Evolutionary conservation across 1,284 basidiomycete species (phyloP).

Genomic region (Neotropicomus parvogracilis): DNA sequence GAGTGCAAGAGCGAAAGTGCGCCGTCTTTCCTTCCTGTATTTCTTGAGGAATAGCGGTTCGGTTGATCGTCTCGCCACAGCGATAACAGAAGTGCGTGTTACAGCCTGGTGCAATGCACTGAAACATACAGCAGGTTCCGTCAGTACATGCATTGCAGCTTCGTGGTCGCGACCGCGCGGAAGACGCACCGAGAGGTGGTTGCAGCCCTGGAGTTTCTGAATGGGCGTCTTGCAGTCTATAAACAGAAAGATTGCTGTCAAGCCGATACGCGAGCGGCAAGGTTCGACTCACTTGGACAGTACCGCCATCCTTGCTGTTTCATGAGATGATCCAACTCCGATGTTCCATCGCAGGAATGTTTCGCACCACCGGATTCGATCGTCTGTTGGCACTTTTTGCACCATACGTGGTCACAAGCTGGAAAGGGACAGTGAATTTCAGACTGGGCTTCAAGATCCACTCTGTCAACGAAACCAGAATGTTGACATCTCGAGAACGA

Average conservation of each 20-base stretch:
- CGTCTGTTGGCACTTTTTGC: conserved; percentile 48
- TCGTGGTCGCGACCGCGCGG: not conserved
- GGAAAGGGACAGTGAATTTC: conserved; percentile 45
- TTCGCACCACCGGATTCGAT: conserved; percentile 37
- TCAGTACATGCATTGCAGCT: not conserved
- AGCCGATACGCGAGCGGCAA: not conserved
- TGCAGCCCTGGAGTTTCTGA: conserved; percentile 56
- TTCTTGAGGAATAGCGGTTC: conserved; percentile 42
- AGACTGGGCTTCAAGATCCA: conserved; percentile 41
- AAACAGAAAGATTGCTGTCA: not conserved
- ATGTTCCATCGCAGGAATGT: conserved; percentile 57
- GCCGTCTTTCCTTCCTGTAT: conserved; percentile 40
- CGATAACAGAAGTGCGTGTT: conserved; percentile 63
- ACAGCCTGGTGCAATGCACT: conserved; percentile 58
- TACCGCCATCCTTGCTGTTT: conserved; percentile 50
- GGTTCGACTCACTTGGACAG: conserved; percentile 47
- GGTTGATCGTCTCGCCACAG: conserved; percentile 51
- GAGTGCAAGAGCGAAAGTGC: conserved; percentile 47
- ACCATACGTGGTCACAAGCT: conserved; percentile 48
- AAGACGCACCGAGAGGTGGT: conserved; percentile 58
- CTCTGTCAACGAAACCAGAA: conserved; percentile 47
- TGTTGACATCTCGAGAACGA: conserved; percentile 39
- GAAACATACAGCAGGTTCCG: not conserved
- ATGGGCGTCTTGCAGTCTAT: conserved; percentile 57
- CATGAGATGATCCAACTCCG: conserved; percentile 53